Base-by-base conservation (phyloP, 306 rosid species). In the Trifolium pratense region DNA sequence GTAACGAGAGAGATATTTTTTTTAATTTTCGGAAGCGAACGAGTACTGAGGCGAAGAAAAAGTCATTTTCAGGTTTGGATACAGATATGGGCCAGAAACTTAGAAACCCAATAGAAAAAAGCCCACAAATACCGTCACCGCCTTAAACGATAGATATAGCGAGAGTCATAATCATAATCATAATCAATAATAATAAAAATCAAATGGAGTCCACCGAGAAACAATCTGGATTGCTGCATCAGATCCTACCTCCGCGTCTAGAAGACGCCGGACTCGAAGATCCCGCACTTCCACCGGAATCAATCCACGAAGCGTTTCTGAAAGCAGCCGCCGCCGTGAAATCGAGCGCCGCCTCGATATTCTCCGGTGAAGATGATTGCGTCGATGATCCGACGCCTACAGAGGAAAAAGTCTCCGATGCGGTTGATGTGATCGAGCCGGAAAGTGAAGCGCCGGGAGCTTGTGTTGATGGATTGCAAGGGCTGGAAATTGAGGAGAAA, bases 241-340 rank as follows among this genome's bases (percentile, higher is more conserved):
- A 65, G 55, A 84, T 94, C 77, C 43, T 80, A 26, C 97, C 97
- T 18, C 99, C 96, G 0, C 93, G 95, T 5, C 80, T 91, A 5
- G 90, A 91, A 81, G 97, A 91, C 60, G 97, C 99, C 0, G 96
- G 93, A 48, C 99, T 94, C 65, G 96, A 91, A 77, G 91, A 94
- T 66, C 87, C 92, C 14, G 95, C 97, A 3, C 96, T 89, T 2
- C 92, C 95, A 0, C 92, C 90, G 3, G 90, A 89, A 32, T 87
- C 90, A 13, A 91, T 91, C 77, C 78, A 80, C 58, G 84, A 89
- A 84, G 95, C 99, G 5, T 91, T 91, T 70, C 70, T 84, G 34
- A 86, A 85, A 78, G 99, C 97, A 16, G 96, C 97, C 45, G 29
- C 75, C 36, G 92, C 91, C 49, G 87, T 85, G 16, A 93, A 86